These are phyloP conservation scores for Exophiala spinifera DNA, from an alignment of 2,329 filamentous ascomycete genomes.

Conservation along the genomic window DNA sequence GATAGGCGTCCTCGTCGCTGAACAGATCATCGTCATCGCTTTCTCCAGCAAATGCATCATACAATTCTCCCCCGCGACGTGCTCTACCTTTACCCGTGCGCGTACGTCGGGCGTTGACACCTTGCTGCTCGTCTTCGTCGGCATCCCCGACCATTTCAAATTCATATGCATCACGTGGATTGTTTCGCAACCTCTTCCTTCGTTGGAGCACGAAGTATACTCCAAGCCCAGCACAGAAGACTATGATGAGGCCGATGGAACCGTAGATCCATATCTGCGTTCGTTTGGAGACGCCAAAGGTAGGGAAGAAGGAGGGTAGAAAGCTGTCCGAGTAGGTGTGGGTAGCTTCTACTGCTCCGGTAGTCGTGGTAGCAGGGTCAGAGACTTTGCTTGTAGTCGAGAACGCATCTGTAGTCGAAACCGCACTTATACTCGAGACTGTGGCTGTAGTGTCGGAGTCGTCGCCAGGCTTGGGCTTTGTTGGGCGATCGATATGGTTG, in stretches of 20 bases:
- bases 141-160: slow-evolving; percentile 89
- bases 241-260: slow-evolving; percentile 74
- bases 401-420: slow-evolving; percentile 25
- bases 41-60: slow-evolving; percentile 94
- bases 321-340: slow-evolving; percentile 51
- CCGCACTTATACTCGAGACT: slow-evolving; percentile 30
- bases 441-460: slow-evolving; percentile 31
- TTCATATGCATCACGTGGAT: slow-evolving; percentile 78
- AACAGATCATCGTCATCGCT: slow-evolving; percentile 65
- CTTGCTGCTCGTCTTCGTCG: slow-evolving; percentile 58
- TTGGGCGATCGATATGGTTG: slow-evolving; percentile 64
- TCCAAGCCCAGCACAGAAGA: slow-evolving; percentile 79
- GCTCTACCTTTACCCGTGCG: slow-evolving; percentile 48
- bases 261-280: slow-evolving; percentile 95
- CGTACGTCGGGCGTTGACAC: slow-evolving; percentile 38
- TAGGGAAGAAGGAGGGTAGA: slow-evolving; percentile 82
- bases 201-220: slow-evolving; percentile 78
- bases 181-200: slow-evolving; percentile 70
- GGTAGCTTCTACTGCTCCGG: slow-evolving; percentile 30
- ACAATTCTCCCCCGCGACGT: slow-evolving; percentile 78
- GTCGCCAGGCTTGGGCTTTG: slow-evolving; percentile 56
- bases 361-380: slow-evolving; percentile 33
- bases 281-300: slow-evolving; percentile 80
- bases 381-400: slow-evolving; percentile 32
- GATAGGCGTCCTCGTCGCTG: slow-evolving; percentile 40